Evolutionary conservation across 192 early-diverging fungal genomes (phyloP).

Genomic region (Tieghemiomyces parasiticus): DNA sequence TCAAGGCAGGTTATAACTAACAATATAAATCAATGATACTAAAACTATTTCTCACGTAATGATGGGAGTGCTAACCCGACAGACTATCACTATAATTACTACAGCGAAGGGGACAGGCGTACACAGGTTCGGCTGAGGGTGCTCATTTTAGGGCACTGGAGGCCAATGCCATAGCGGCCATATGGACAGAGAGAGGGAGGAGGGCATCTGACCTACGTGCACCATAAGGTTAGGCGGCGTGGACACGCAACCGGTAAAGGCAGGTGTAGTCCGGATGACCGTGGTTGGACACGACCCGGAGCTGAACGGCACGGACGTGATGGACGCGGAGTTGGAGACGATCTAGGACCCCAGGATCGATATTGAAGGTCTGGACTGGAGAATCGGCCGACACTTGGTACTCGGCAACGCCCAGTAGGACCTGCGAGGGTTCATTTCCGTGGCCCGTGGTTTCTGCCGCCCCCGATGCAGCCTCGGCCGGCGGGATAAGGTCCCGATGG

Average conservation of each 20-base stretch:
- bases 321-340: slow-evolving; percentile 19
- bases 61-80: no score
- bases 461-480: slow-evolving; percentile 3
- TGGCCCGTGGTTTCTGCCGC: slow-evolving; percentile 11
- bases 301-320: slow-evolving; percentile 29
- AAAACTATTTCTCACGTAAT: no score
- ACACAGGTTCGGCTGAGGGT: no score
- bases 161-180: no score
- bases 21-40: no score
- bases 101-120: no score
- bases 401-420: slow-evolving; percentile 19
- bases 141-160: no score
- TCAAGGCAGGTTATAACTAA: no score
- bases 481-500: not conserved
- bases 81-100: no score
- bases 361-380: slow-evolving; percentile 29
- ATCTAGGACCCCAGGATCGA: slow-evolving; percentile 7
- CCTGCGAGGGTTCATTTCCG: slow-evolving; percentile 1
- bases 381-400: slow-evolving; percentile 28
- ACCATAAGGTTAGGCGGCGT: slow-evolving; percentile 28
- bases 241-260: slow-evolving; percentile 59
- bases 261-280: slow-evolving; percentile 56
- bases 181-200: no score
- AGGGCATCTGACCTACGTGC: no score
- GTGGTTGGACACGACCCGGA: slow-evolving; percentile 53